phyloP scores from a whole-genome alignment of 2,329 filamentous ascomycete genomes.

The Neurospora sp. region DNA sequence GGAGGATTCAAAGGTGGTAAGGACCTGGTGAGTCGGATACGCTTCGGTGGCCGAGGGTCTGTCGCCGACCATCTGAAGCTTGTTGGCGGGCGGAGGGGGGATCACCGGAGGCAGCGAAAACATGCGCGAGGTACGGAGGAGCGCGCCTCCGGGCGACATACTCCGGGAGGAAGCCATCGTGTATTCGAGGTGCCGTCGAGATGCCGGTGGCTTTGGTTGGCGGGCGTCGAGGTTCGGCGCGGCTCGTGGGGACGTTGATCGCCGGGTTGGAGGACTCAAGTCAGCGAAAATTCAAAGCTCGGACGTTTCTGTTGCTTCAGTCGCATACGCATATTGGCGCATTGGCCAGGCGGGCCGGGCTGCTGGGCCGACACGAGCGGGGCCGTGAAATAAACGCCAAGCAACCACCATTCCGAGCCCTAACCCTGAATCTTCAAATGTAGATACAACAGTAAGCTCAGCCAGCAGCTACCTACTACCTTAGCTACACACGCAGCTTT shows the following conservation, averaged over 20 bases:
- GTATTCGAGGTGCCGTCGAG: conserved; percentile 5
- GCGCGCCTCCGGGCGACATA: conserved; percentile 52
- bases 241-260: conserved; percentile 1
- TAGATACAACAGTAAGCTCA: neutral
- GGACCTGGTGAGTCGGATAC: conserved; percentile 74
- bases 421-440: conserved; percentile 2
- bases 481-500: neutral
- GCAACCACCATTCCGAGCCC: neutral
- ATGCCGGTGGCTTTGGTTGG: neutral
- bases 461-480: neutral
- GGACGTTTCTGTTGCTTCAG: neutral
- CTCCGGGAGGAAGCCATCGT: conserved; percentile 22
- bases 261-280: neutral
- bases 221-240: conserved; percentile 1
- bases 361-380: neutral
- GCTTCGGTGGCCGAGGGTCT: conserved; percentile 63
- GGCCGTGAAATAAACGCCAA: neutral
- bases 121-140: conserved; percentile 79
- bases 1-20: conserved; percentile 67
- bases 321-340: neutral
- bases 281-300: conserved; percentile 14
- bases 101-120: conserved; percentile 79
- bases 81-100: conserved; percentile 46
- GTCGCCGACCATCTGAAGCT: conserved; percentile 35
- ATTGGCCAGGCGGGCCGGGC: neutral